Evolutionary conservation across 2,329 filamentous ascomycete species (phyloP), one percentile per base, ranked within the genome.

Genomic region (Fragosphaeria purpurea): DNA sequence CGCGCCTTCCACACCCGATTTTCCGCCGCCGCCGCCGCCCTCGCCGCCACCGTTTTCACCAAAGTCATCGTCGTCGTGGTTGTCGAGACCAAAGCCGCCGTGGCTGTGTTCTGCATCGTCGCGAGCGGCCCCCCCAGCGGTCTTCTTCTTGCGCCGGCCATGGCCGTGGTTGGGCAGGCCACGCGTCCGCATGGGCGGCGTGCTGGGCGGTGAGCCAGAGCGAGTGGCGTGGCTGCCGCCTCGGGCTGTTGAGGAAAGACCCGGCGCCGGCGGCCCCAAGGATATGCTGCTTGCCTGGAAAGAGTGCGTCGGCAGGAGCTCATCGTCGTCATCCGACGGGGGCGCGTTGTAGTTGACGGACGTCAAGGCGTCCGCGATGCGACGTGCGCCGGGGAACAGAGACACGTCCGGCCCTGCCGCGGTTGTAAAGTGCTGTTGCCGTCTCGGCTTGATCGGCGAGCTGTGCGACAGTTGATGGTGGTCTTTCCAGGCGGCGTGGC

Each of bases 401-500:
- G 88, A 89, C 41, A 91, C 74, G 56, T 84, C 81, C 1, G 86
- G 84, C 5, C 83, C 80, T 47, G 79, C 79, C 12, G 80, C 77
- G 22, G 81, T 85, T 44, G 82, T 85, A 60, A 90, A 91, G 65
- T 85, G 82, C 59, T 83, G 76, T 61, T 86, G 83, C 60, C 85
- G 82, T 59, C 81, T 80, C 57, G 83, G 78, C 68, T 91, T 87
- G 61, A 88, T 82, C 31, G 91, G 91, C 5, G 90, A 96, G 5
- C 89, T 95, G 63, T 94, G 84, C 13, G 88, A 80, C 52, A 95
- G 72, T 60, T 84, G 82, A 63, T 89, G 82, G 62, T 89, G 82
- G 61, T 80, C 82, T 67, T 87, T 93, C 88, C 88, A 95, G 1
- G 83, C 77, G 13, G 74, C 67, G 50, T 81, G 75, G 44, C 67